phyloP scores from a whole-genome alignment of 345 rosid species.

The Camelina neglecta region DNA sequence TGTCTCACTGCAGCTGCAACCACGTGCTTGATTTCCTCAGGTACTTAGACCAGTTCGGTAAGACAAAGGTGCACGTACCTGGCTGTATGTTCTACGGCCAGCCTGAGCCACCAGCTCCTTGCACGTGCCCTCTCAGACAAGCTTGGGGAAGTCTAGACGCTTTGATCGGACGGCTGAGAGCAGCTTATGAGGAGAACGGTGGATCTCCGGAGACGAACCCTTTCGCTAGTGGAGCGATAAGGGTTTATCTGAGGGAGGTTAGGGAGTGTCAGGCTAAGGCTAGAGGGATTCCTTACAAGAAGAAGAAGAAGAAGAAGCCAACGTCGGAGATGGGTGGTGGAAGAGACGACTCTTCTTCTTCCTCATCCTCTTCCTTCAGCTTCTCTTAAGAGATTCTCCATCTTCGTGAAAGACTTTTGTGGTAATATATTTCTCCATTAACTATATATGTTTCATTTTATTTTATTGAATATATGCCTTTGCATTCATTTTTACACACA shows the following conservation, averaged over 20 bases:
- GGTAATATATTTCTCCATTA: constrained; percentile 35
- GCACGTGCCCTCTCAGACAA: constrained; percentile 83
- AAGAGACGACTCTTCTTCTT: constrained; percentile 44
- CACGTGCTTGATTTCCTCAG: constrained; percentile 75
- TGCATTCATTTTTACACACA: constrained; percentile 16
- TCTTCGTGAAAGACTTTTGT: constrained; percentile 21
- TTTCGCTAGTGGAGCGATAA: constrained; percentile 72
- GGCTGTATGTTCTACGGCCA: constrained; percentile 85
- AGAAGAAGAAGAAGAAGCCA: constrained; percentile 73
- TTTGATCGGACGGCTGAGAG: constrained; percentile 85
- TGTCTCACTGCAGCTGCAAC: constrained; percentile 66
- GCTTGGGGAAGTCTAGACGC: constrained; percentile 98
- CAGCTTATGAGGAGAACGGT: constrained; percentile 90
- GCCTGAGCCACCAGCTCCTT: constrained; percentile 93
- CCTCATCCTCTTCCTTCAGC: constrained; percentile 39
- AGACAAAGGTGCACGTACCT: constrained; percentile 76
- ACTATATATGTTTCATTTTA: constrained; percentile 6
- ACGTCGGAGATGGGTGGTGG: constrained; percentile 37
- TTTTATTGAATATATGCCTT: constrained; percentile 12
- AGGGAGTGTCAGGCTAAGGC: constrained; percentile 87
- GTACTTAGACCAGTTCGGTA: constrained; percentile 85
- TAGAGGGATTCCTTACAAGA: constrained; percentile 83
- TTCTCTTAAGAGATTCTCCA: constrained; percentile 40
- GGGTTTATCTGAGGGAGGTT: constrained; percentile 77
- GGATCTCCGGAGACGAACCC: constrained; percentile 82